Conservation (phyloP, 2,329 filamentous ascomycete species). For the Colletotrichum camelliae region DNA sequence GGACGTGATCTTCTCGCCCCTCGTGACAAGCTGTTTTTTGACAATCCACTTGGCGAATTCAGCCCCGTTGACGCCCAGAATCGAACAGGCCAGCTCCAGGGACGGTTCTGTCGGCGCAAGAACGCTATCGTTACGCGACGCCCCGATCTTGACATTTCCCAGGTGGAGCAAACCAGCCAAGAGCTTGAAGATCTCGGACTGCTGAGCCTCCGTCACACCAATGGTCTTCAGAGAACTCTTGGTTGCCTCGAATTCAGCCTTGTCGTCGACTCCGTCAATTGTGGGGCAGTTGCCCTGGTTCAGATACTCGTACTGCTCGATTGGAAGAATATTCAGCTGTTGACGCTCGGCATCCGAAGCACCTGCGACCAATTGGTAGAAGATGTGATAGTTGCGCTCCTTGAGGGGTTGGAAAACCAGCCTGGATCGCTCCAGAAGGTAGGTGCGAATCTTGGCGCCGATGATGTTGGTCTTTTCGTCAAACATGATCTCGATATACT, state of each 20-base stretch:
- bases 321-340: constrained; percentile 77
- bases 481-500: constrained; percentile 99
- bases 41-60: constrained; percentile 98
- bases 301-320: constrained; percentile 94
- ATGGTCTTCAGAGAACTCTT: constrained; percentile 87
- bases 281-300: constrained; percentile 92
- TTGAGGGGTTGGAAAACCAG: constrained; percentile 97
- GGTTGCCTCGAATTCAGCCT: constrained; percentile 89
- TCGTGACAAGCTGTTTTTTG: constrained; percentile 96
- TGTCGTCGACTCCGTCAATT: constrained; percentile 95
- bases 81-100: constrained; percentile 78
- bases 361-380: constrained; percentile 95
- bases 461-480: constrained; percentile 95
- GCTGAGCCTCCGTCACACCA: constrained; percentile 76
- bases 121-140: constrained; percentile 86
- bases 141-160: constrained; percentile 95
- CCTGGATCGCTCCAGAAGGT: constrained; percentile 92
- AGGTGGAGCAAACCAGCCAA: constrained; percentile 91
- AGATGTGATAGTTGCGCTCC: constrained; percentile 98
- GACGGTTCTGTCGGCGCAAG: constrained; percentile 82
- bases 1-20: constrained; percentile 96
- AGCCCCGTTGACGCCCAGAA: constrained; percentile 84
- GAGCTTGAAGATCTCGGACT: constrained; percentile 86
- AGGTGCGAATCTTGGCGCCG: constrained; percentile 95
- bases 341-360: constrained; percentile 84